A percentile compares a stretch with the other conserved stretches of the same genome.
phyloP scores from a whole-genome alignment of 208 protist genomes.

The Leishmania tarentolae region DNA sequence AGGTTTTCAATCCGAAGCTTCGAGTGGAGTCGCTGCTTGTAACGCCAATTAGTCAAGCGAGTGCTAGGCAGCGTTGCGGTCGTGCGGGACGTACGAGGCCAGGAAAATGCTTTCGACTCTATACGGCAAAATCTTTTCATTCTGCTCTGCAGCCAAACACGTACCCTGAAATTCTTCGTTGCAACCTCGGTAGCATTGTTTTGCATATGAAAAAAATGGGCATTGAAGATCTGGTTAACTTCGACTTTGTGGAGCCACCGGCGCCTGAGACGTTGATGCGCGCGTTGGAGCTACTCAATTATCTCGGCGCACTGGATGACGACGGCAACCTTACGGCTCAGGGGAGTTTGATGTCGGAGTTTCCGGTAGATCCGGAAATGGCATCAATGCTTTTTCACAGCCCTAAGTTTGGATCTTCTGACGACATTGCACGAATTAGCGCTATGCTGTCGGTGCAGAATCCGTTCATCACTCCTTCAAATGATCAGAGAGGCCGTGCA shows the following conservation, averaged over 20 bases:
- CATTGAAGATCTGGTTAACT: conserved; percentile 97
- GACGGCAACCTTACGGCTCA: conserved; percentile 96
- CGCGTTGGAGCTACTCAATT: conserved; percentile 95
- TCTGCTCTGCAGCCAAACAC: conserved; percentile 92
- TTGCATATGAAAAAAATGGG: conserved; percentile 98
- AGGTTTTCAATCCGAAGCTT: conserved; percentile 97
- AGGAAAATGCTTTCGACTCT: conserved; percentile 98
- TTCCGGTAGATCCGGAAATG: conserved; percentile 98
- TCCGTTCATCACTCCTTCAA: conserved; percentile 72
- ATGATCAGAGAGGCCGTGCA: conserved; percentile 76
- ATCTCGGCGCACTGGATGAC: conserved; percentile 97
- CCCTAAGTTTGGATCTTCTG: conserved; percentile 93
- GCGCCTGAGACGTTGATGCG: conserved; percentile 94
- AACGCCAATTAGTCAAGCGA: conserved; percentile 97
- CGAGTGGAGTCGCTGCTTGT: conserved; percentile 98
- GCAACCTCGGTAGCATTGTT: conserved; percentile 97
- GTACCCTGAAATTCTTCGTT: conserved; percentile 98
- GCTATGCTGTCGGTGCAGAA: conserved; percentile 95
- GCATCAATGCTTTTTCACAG: conserved; percentile 96
- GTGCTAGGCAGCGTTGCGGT: conserved; percentile 95
- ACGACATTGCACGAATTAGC: conserved; percentile 97
- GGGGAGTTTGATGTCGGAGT: conserved; percentile 96
- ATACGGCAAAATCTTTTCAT: conserved; percentile 96
- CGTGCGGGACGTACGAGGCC: conserved; percentile 94
- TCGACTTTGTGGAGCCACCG: conserved; percentile 99